Evolutionary conservation across 768 basidiomycete genomes (phyloP), one percentile per base, ranked within the genome.

Genomic region (Termitomyces sp.): DNA sequence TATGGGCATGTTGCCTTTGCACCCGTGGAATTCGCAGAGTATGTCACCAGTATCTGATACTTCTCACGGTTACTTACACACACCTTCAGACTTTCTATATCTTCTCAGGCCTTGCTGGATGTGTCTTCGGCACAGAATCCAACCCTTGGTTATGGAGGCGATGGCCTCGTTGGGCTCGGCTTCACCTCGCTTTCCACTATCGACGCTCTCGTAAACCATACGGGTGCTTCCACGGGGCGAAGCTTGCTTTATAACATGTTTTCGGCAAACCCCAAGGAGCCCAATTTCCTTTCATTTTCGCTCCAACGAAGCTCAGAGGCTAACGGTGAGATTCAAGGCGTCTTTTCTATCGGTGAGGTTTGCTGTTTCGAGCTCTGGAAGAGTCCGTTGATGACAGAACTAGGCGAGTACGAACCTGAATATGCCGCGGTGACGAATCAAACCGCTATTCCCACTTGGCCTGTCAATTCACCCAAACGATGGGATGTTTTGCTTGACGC

Each of bases 401-500:
- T 59, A 87, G 88, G 89, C 52, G 90, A 92, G 71, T 75, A 80
- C 42, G 87, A 88, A 29, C 79, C 83, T 12, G 65, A 71, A 13
- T 94, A 90, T 68, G 68, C 79, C 31, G 75, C 76, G 5, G 81
- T 94, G 34, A 75, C 76, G n/a, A 76, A 79, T 49, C 81, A 72
- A 39, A 73, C 76, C 8, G 73, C 78, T 37, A 87, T 94, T 57
- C 72, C 90, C 7, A 92, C 92, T 1, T 93, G 85, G 81, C 92
- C 92, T 2, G 74, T 75, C 50, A 71, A 69, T 41, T 71, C 73
- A 20, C 91, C 92, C 1, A 76, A 65, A 44, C 79, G 89, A 24
- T 94, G 92, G 92, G 89, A 80, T 57, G 75, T 94, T 44, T 79
- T 92, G 20, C 68, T 94, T 55, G 92, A 92, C 55, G 85, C 85